Evolutionary conservation across 139 green algal species (phyloP), one percentile per base, ranked within the genome.

Genomic region (Ulvella scutata): DNA sequence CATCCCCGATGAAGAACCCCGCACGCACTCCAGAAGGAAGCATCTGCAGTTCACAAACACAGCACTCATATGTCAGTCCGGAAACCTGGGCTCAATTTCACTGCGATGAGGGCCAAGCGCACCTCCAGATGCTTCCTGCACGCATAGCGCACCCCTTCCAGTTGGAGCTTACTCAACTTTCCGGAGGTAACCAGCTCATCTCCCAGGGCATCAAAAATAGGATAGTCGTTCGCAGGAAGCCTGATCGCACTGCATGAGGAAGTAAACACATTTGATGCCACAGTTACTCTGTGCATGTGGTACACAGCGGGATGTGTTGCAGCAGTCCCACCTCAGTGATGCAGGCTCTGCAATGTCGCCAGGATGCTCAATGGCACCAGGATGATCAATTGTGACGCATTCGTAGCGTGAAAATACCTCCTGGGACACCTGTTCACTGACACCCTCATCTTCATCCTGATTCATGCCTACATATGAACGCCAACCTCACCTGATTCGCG

Each of bases 91-190:
- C n/a, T n/a, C n/a, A n/a, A n/a, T n/a, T n/a, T n/a, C n/a, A n/a
- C n/a, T n/a, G n/a, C n/a, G n/a, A n/a, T n/a, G n/a, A n/a, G n/a
- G n/a, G n/a, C n/a, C n/a, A n/a, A n/a, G n/a, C n/a, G n/a, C n/a
- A n/a, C n/a, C n/a, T 89, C 51, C 34, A 83, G 83, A 85, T 97
- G 92, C 75, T 91, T 91, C 37, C 77, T 84, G 79, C 84, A 90
- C 4, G 92, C 92, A 59, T 92, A 91, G 33, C 90, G 44, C 36
- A 96, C 79, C 4, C 88, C 90, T 77, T 97, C 92, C 62, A 96
- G 84, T 82, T 97, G 92, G 84, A 96, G 79, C 61, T 79, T 76
- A 60, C 82, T 90, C 20, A 97, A 87, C 79, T 89, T 89, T 33
- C 89, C 89, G 3, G 21, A 74, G 3, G 73, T 43, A 0, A 92